Evolutionary conservation across 495 filamentous ascomycete species (phyloP), one percentile per base, ranked within the genome.

Genomic region (Friedmanniomyces endolithicus): DNA sequence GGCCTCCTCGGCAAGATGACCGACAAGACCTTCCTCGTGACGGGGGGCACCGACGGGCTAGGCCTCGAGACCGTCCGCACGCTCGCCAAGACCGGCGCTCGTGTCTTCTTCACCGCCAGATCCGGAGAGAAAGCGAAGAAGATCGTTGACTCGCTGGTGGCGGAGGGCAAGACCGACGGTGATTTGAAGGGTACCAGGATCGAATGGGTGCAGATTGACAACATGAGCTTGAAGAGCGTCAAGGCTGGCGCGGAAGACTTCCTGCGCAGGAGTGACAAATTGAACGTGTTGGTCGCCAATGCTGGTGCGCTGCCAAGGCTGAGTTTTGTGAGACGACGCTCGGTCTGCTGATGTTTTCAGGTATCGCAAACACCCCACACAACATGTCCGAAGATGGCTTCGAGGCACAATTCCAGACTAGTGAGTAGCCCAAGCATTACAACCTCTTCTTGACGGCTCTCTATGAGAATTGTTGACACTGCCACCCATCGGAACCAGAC

Each of bases 1-100:
- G 55, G 52, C 11, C 49, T 75, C 16, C 55, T 70, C 29, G 69
- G 68, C 17, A 69, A 64, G 16, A 46, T 74, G n/a, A 50, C 35
- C 1, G 74, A 64, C 56, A 78, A 79, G 65, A 68, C 72, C 23
- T 64, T 78, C 48, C 41, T 80, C 34, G 67, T 80, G 35, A 79
- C 76, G 1, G 77, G 78, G 19, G 63, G 61, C 22, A 72, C 73
- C n/a, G 69, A 73, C 1, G 78, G 78, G 2, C 72, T 81, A 37
- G 78, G 78, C 1, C 62, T 76, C 48, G 71, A 77, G 56, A 77
- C 74, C 0, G 75, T 69, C 7, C 67, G 67, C 23, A 72, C 74
- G 0, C 57, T 79, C 2, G 53, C 54, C 27, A 55, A 66, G 20
- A 79, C 77, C 0, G 77, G 76, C 0, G 76, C 76, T 6, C 69